These are phyloP conservation scores for Neurospora sp. DNA, from an alignment of 2,329 filamentous ascomycete species.

Conservation along the genomic window DNA sequence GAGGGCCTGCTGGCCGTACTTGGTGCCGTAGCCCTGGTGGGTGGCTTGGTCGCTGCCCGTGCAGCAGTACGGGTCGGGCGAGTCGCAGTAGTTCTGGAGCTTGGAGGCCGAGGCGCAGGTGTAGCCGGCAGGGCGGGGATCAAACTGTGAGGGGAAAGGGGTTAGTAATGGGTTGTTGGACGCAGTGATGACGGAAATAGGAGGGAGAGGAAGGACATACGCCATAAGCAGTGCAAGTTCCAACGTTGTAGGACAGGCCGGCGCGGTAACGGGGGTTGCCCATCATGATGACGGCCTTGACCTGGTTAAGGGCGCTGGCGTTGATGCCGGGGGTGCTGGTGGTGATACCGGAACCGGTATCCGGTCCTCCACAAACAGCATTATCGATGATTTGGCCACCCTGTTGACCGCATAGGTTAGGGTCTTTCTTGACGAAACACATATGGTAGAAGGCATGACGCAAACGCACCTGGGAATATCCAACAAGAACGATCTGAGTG, in stretches of 20 bases:
- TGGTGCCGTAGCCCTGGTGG: slow-evolving; percentile 47
- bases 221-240: slow-evolving; percentile 47
- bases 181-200: too few species aligned
- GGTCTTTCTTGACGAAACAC: not conserved
- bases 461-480: slow-evolving; percentile 46
- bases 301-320: slow-evolving; percentile 37
- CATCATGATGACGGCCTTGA: slow-evolving; percentile 55
- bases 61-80: slow-evolving; percentile 52
- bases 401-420: slow-evolving; percentile 21
- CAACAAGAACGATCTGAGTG: slow-evolving; percentile 50
- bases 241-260: slow-evolving; percentile 50
- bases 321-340: slow-evolving; percentile 34
- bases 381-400: slow-evolving; percentile 55
- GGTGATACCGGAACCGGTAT: slow-evolving; percentile 34
- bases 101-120: slow-evolving; percentile 41
- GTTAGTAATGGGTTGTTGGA: not conserved
- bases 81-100: slow-evolving; percentile 52
- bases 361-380: slow-evolving; percentile 48
- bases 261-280: slow-evolving; percentile 47
- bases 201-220: slow-evolving; percentile 33
- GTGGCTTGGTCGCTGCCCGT: slow-evolving; percentile 43
- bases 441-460: not conserved
- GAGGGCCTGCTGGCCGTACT: slow-evolving; percentile 46
- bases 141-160: slow-evolving; percentile 32
- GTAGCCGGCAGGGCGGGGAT: slow-evolving; percentile 43